Base-by-base conservation (phyloP, 2,329 filamentous ascomycete genomes). In the Didymella lethalis region DNA sequence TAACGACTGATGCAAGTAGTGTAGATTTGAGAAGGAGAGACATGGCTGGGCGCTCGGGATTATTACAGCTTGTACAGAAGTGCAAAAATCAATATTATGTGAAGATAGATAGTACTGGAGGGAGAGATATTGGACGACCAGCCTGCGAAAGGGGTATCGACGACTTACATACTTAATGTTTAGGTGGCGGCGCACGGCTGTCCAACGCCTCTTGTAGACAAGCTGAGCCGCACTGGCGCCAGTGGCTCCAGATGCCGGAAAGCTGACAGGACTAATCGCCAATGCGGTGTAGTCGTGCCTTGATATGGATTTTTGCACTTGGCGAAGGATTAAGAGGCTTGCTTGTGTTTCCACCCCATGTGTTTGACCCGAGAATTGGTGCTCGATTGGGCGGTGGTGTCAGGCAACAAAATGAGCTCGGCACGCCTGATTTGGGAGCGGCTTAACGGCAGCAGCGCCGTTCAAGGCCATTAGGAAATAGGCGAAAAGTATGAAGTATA, bases 1-100 rank as follows among this genome's bases (percentile, higher is more conserved):
- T 49, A 16, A 65, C 67, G 14, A 54, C 56, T 7, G 67, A 57
- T 14, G 65, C 66, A 49, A 73, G 62, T 16, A 71, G 51, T 18
- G 71, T 50, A 32, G 63, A 47, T 8, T 62, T 62, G 18, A 69
- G 54, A 23, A 73, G 40, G 34, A 60, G 57, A 64, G 67, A 63
- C 70, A 73, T 74, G 50, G 53, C 32, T 49, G 18, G 12, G 32
- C 8, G 16, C 3, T 28, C n/a, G 23, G 12, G 14, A 20, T 7
- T 18, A 12, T 25, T 20, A 16, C 40, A 32, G 8, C 12, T 48
- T 25, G 32, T 23, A 20, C 8, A 38, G 8, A n/a, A 40, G 47
- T 6, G 25, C 12, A 20, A 40, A 4, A 10, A n/a, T 14, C 8
- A 45, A 25, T 12, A 20, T 38, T 36, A 5, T 11, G 18, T 18